A percentile compares a stretch with the other conserved stretches of the same genome.
These are phyloP conservation scores for Caryopteris hybrid DNA, from an alignment of 305 asterid genomes.

Conservation along the genomic window DNA sequence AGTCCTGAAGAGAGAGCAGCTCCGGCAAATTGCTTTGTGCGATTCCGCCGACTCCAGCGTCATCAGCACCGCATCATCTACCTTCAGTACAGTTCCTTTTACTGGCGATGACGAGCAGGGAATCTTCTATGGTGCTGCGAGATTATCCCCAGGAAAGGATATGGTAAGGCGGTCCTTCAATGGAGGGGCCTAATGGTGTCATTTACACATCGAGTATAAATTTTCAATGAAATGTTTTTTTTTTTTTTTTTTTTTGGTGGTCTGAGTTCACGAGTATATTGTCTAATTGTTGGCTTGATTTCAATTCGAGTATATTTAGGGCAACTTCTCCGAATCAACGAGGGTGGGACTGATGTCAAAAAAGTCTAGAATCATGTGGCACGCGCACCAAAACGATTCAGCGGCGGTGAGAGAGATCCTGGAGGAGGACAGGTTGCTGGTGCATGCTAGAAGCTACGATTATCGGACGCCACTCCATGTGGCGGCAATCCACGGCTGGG, in stretches of 20 bases:
- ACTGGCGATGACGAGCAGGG: neutral
- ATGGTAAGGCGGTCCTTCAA: neutral
- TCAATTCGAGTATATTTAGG: no score
- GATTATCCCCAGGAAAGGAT: neutral
- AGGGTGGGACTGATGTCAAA: no score
- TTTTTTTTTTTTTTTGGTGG: no score
- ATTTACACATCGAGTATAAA: no score
- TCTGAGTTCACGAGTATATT: no score
- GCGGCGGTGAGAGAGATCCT: constrained; percentile 72
- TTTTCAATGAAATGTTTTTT: no score
- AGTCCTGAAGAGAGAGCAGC: neutral
- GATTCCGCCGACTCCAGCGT: neutral
- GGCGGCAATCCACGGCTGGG: constrained; percentile 93
- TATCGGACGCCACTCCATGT: constrained; percentile 95
- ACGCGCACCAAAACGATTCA: constrained; percentile 87
- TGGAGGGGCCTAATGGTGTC: neutral
- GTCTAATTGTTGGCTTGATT: no score
- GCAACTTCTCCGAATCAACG: no score
- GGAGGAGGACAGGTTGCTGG: constrained; percentile 79
- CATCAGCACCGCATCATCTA: neutral
- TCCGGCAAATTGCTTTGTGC: neutral
- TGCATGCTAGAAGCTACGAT: constrained; percentile 82
- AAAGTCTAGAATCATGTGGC: constrained; percentile 40
- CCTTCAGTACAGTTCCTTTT: neutral
- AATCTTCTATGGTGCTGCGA: neutral